phyloP scores from a whole-genome alignment of 2,329 filamentous ascomycete genomes.

The Acarospora socialis region DNA sequence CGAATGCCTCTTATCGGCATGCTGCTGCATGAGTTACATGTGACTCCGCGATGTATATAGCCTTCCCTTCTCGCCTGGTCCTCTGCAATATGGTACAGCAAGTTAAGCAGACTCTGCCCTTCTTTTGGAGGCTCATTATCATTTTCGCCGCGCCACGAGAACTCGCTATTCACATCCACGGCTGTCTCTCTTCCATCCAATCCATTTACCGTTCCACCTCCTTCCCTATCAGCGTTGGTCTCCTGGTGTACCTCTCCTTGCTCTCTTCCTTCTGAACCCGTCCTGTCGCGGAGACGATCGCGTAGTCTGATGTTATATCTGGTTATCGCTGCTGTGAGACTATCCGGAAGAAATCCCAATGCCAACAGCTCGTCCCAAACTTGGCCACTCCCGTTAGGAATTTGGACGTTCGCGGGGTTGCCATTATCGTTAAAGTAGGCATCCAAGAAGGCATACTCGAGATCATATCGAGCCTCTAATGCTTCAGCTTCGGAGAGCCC shows the following conservation, averaged over 20 bases:
- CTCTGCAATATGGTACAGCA: slow-evolving; percentile 85
- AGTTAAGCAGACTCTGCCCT: slow-evolving; percentile 68
- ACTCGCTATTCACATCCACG: slow-evolving; percentile 29
- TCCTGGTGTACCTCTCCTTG: neutral
- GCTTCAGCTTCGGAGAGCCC: neutral
- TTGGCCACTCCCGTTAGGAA: slow-evolving; percentile 22
- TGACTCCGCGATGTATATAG: slow-evolving; percentile 83
- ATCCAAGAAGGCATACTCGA: slow-evolving; percentile 28
- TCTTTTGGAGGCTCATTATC: slow-evolving; percentile 30
- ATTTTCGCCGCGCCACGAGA: slow-evolving; percentile 29
- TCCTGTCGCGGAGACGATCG: slow-evolving; percentile 1
- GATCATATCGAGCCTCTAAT: slow-evolving; percentile 28
- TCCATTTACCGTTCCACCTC: slow-evolving; percentile 18
- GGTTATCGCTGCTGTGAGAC: neutral
- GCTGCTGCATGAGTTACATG: slow-evolving; percentile 77
- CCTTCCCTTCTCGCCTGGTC: slow-evolving; percentile 79
- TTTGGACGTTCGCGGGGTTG: slow-evolving; percentile 21
- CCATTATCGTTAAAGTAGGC: slow-evolving; percentile 29
- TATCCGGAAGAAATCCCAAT: slow-evolving; percentile 9
- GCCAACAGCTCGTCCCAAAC: slow-evolving; percentile 24
- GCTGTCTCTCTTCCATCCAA: slow-evolving; percentile 24
- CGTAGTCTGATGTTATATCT: slow-evolving; percentile 1
- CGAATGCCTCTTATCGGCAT: slow-evolving; percentile 83
- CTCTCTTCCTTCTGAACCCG: neutral
- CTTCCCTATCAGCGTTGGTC: slow-evolving; percentile 21